Base-by-base conservation (phyloP, 108 stramenopile genomes). In the Fistulifera solaris region DNA sequence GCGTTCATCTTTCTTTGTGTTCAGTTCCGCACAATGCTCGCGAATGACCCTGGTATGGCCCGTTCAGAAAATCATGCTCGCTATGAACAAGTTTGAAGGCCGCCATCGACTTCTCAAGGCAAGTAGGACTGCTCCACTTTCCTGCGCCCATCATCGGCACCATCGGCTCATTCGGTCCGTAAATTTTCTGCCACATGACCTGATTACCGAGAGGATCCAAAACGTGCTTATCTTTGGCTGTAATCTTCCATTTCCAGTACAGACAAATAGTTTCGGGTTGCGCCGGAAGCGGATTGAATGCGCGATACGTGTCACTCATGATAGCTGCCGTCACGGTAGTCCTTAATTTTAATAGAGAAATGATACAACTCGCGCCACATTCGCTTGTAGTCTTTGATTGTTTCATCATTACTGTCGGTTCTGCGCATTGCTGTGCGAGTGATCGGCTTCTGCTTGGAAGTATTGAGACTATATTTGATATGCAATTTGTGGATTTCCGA, bases 201-300 rank as follows among this genome's bases (percentile, higher is more conserved):
- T 8, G 31, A 10, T 46, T 46, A 10, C 44, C 21, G 3, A 21
- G 19, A 22, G 5, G 21, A 18, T 21, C 17, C 17, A 26, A 24
- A 23, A 24, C 25, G 22, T 3, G n/a, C 25, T 51, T 6, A 6
- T 5, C 24, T 7, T 21, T 16, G 4, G 23, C 5, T 6, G 31
- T 35, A 35, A 35, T 6, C 26, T 51, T 51, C 50, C 50, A 51
- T 5, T 24, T 18, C 24, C n/a, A 25, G 26, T 25, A 51, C 2
- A 25, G 18, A n/a, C n/a, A 18, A 11, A 51, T 22, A 22, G 50
- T 51, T 27, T 51, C 50, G 3, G 50, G 50, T 26, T 4, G 4
- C 6, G 50, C 50, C 7, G 23, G 21, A 22, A 51, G 21, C n/a
- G 50, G 50, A 6, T 51, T 51, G n/a, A 3, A 27, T 22, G 50